Evolutionary conservation across 1,284 basidiomycete genomes (phyloP).

Genomic region (Agroathelia rolfsii): DNA sequence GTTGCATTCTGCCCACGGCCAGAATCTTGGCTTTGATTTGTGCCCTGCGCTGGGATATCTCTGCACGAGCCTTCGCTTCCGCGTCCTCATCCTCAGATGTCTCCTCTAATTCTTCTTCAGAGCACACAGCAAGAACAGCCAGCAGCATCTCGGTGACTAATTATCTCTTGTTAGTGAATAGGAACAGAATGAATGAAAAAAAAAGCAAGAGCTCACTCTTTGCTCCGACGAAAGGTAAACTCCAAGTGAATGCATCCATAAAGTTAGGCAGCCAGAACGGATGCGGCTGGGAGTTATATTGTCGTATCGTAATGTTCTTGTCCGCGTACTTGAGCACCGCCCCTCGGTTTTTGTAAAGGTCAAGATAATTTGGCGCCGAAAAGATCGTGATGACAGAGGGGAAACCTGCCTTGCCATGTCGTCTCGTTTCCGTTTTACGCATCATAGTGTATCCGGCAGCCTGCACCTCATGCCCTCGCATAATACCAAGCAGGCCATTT

Average conservation of each 20-base stretch:
- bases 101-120: conserved; percentile 88
- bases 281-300: conserved; percentile 91
- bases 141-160: conserved; percentile 95
- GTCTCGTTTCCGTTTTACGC: conserved; percentile 85
- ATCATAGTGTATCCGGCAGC: conserved; percentile 94
- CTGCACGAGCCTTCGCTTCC: conserved; percentile 22
- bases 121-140: conserved; percentile 89
- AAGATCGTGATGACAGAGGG: conserved; percentile 95
- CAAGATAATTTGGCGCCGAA: conserved; percentile 94
- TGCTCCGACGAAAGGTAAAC: conserved; percentile 93
- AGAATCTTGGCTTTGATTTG: conserved; percentile 95
- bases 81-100: conserved; percentile 34
- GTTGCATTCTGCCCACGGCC: conserved; percentile 81
- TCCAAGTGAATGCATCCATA: conserved; percentile 99
- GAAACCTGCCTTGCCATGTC: conserved; percentile 82
- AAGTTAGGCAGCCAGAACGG: conserved; percentile 95
- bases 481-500: conserved; percentile 86
- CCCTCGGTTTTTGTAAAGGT: conserved; percentile 93
- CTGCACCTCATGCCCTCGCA: conserved; percentile 96
- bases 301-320: conserved; percentile 95
- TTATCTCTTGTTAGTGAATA: not conserved
- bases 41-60: conserved; percentile 43
- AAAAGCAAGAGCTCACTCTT: conserved; percentile 68
- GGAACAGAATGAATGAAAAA: conserved; percentile 1
- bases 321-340: conserved; percentile 97